Evolutionary conservation across 2,329 filamentous ascomycete species (phyloP).

Genomic region (Dothideomycetidae sp.): DNA sequence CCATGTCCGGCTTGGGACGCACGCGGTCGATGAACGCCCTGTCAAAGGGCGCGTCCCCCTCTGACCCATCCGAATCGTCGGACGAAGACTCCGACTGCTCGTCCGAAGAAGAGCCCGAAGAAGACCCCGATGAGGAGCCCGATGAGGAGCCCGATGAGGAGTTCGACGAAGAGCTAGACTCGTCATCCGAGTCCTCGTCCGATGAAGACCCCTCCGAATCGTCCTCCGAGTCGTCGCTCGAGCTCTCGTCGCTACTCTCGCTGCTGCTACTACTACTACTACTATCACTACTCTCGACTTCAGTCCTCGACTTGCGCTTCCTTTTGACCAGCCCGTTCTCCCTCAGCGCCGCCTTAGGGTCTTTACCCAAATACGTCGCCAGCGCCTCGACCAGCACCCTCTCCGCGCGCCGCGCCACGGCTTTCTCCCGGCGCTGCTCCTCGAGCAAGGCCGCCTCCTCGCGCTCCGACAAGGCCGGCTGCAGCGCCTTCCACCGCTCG

Average conservation of each 20-base stretch:
- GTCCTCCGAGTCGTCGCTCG: slow-evolving; percentile 8
- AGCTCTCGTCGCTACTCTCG: not conserved
- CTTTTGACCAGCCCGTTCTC: slow-evolving; percentile 10
- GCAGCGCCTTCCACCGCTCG: not conserved
- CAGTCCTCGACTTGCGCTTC: slow-evolving; percentile 21
- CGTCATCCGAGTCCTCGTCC: slow-evolving; percentile 1
- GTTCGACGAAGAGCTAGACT: slow-evolving; percentile 5
- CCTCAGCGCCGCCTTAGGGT: not conserved
- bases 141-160: slow-evolving; percentile 6
- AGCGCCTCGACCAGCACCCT: slow-evolving; percentile 14
- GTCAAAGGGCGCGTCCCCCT: slow-evolving; percentile 7
- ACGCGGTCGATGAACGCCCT: slow-evolving; percentile 7
- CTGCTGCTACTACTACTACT: slow-evolving; percentile 5
- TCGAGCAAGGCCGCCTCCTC: slow-evolving; percentile 11
- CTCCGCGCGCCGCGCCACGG: slow-evolving; percentile 18
- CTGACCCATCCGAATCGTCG: slow-evolving; percentile 4
- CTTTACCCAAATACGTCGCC: not conserved
- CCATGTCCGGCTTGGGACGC: slow-evolving; percentile 1
- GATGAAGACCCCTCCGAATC: slow-evolving; percentile 4
- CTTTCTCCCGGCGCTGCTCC: slow-evolving; percentile 22
- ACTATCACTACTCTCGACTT: slow-evolving; percentile 16
- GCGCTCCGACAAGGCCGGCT: slow-evolving; percentile 15
- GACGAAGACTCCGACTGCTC: slow-evolving; percentile 2
- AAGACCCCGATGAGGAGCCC: slow-evolving; percentile 4
- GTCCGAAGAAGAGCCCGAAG: not conserved